Evolutionary conservation across 2,329 filamentous ascomycete species (phyloP), one percentile per base, ranked within the genome.

Genomic region (Aspergillus novoparasiticus): DNA sequence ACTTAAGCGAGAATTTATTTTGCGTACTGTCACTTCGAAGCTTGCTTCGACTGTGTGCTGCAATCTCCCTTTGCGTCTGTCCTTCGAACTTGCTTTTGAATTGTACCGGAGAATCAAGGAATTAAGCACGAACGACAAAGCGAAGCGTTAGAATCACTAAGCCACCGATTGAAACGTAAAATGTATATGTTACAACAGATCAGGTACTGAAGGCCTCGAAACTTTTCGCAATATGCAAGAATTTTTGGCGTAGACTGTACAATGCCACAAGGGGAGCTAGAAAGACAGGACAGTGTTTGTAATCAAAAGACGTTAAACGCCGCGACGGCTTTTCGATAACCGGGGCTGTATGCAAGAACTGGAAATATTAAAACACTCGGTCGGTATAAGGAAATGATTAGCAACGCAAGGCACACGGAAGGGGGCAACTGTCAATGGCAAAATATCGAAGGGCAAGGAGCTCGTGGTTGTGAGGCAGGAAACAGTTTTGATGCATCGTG

Each of bases 401-500:
- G 57, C 59, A 67, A 73, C 59, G 68, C 69, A 73, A 72, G 70
- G 68, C 58, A 67, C 66, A 61, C 61, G 58, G 23, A 66, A 66
- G 66, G 41, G 63, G 61, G 59, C n/a, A 66, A 51, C n/a, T n/a
- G 61, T 59, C 60, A 57, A 59, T 60, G 55, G 62, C 39, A 64
- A 66, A 57, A 34, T 62, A 51, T 46, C 56, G 57, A 50, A 64
- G 53, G 66, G 64, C 57, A 62, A 68, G 61, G 67, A 71, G 65
- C 61, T 71, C 63, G 69, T 66, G 64, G 61, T 62, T 72, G 65
- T 69, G 67, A 64, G 66, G 50, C 61, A 62, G 61, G 45, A 67
- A 63, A 60, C 36, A 68, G 55, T 67, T 62, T 68, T 41, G 69
- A 72, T 73, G 73, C 76, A 79, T 79, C 55, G 72, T 78, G 76